Evolutionary conservation across 148 eudicot genomes (phyloP), one percentile per base, ranked within the genome.

Genomic region (Rhododendron ferrugineum): DNA sequence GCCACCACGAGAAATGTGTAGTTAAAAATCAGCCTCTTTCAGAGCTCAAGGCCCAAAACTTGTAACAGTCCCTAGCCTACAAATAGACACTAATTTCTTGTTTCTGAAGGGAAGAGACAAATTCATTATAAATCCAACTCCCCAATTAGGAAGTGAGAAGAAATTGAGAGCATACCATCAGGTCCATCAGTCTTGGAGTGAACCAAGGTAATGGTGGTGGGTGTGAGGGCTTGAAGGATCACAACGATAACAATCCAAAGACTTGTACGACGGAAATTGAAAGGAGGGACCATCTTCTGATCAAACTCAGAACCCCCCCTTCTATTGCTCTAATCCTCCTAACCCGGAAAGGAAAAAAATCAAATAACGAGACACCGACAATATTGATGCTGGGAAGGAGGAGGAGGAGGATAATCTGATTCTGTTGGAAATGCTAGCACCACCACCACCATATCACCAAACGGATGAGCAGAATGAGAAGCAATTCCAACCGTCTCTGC

Each of bases 121-220:
- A 75, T 40, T 75, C 14, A 14, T 75, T 22, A 40, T 20, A 34
- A 72, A 74, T 74, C 44, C 78, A 40, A 37, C 28, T 18, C 22
- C n/a, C 79, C 42, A 20, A 37, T 16, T 16, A 7, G 79, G n/a
- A 75, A 37, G 3, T 23, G 30, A 77, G 9, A 8, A 16, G 70
- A 34, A 54, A 56, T 34, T 9, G 68, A 36, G 78, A 9, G 11
- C 34, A n/a, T 86, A 91, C 92, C 92, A 86, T 91, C 92, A 3
- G 85, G 79, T 30, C 86, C 83, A 83, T 91, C 88, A 62, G 92
- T 91, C 80, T 89, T 86, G 79, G 89, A 86, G 70, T 91, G 89
- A 68, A 89, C 92, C 80, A 88, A 84, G 82, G 89, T 85, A 56
- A 91, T 66, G 76, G 78, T 82, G 76, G 84, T 66, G 77, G 60